Conservation (phyloP, 768 basidiomycete genomes). For the Cubamyces sp. region DNA sequence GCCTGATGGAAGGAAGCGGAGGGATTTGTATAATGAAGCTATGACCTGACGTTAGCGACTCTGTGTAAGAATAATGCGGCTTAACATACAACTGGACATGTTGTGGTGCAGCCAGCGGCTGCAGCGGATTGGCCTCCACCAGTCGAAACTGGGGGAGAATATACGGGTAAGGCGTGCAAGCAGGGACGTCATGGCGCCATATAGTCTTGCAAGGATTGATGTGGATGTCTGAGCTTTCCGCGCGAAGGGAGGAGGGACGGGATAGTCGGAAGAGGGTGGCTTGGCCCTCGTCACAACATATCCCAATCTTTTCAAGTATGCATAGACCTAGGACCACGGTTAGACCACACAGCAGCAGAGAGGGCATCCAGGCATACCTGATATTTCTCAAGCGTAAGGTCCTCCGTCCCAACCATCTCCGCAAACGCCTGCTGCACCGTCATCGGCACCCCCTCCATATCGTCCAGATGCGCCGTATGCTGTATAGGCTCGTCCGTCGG, state of each 20-base stretch:
- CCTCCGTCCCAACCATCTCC: constrained; percentile 81
- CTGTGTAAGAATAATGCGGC: constrained; percentile 1
- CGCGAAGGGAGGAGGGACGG: constrained; percentile 46
- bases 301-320: constrained; percentile 90
- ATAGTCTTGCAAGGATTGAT: constrained; percentile 42
- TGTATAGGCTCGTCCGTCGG: constrained; percentile 35
- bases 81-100: constrained; percentile 54
- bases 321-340: constrained; percentile 67
- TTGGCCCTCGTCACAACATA: constrained; percentile 84
- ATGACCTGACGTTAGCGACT: constrained; percentile 9
- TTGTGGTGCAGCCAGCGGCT: constrained; percentile 52
- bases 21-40: constrained; percentile 70
- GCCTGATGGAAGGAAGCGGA: constrained; percentile 76
- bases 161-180: constrained; percentile 37
- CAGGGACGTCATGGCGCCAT: constrained; percentile 36
- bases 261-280: constrained; percentile 59
- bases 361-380: constrained; percentile 56
- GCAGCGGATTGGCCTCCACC: constrained; percentile 68
- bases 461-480: constrained; percentile 35
- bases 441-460: constrained; percentile 71
- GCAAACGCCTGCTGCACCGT: constrained; percentile 88
- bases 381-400: constrained; percentile 82
- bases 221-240: constrained; percentile 18
- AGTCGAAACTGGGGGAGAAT: constrained; percentile 47
- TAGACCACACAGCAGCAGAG: neutral